phyloP scores from a whole-genome alignment of 192 early-diverging fungal genomes.

The Coemansia sp. region DNA sequence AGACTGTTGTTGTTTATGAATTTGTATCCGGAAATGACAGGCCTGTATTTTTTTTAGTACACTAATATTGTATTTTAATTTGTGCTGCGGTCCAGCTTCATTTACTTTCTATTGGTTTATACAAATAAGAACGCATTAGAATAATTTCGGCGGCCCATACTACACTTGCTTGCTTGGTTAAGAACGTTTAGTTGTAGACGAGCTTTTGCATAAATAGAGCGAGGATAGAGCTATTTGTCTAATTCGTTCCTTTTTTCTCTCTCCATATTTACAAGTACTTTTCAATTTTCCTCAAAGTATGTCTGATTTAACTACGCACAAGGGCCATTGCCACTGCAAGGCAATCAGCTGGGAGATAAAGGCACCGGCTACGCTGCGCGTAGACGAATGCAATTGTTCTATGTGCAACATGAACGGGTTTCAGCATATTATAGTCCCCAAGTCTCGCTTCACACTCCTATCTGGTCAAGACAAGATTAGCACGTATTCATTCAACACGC shows the following conservation, averaged over 20 bases:
- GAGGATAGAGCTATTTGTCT: too few relatives aligned
- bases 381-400: conserved; percentile 48
- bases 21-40: too few relatives aligned
- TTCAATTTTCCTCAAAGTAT: not conserved
- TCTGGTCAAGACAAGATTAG: conserved; percentile 33
- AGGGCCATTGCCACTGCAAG: conserved; percentile 39
- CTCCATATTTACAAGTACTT: not conserved
- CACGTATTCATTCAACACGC: conserved; percentile 53
- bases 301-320: conserved; percentile 21
- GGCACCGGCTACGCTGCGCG: conserved; percentile 21
- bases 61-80: too few relatives aligned
- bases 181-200: too few relatives aligned
- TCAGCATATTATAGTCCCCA: conserved; percentile 41
- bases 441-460: conserved; percentile 24
- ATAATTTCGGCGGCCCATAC: too few relatives aligned
- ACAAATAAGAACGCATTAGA: too few relatives aligned
- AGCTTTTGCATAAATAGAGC: too few relatives aligned
- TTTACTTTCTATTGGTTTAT: too few relatives aligned
- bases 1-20: too few relatives aligned
- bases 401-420: conserved; percentile 40
- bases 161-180: too few relatives aligned
- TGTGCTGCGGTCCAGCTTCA: too few relatives aligned
- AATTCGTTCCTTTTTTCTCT: not conserved
- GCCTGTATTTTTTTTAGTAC: too few relatives aligned
- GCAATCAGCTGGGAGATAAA: conserved; percentile 35